Base-by-base conservation (phyloP, 2,329 filamentous ascomycete genomes). In the Ceratocystis destructans region DNA sequence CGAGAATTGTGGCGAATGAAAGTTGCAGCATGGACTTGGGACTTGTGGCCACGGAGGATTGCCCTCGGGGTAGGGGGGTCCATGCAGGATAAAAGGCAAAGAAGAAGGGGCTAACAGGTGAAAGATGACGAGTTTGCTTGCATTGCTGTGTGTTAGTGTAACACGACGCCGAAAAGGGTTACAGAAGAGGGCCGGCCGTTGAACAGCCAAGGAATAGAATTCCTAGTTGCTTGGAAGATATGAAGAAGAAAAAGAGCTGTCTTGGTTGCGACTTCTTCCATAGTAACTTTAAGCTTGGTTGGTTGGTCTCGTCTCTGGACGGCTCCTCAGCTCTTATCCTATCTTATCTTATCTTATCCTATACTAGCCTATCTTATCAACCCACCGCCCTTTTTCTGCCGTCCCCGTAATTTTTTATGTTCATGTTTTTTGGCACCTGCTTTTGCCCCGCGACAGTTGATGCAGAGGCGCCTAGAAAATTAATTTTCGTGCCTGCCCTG, bases 41-140 rank as follows among this genome's bases (percentile, higher is more conserved):
- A 82, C 65, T 83, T 82, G 77, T 97, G 94, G 64, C 94, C 94
- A 69, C 94, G 88, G 46, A 99, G 82, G 68, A 97, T 85, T 73
- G 80, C 77, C 71, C 78, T 82, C 44, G 82, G 82, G 59, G 66
- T 41, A 1, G 66, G 66, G 5, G 63, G 41, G n/a, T 64, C 61
- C 59, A 57, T 63, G 48, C 10, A 4, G 20, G 8, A 22, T 12
- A 12, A 7, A 22, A 8, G n/a, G 8, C 12, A 28, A 37, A 25
- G 50, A 25, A 25, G 8, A 5, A 15, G 53, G 53, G 53, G 10
- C 22, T 20, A 17, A 17, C 15, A 3, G 25, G 37, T 41, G 37
- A 15, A 10, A 41, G 37, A 41, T 5, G 37, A 12, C 37, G 37
- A 41, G 37, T 4, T 15, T 41, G 12, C 15, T 41, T 41, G 37